Base-by-base conservation (phyloP, 345 rosid species). In the Zanthoxylum bungeanum region DNA sequence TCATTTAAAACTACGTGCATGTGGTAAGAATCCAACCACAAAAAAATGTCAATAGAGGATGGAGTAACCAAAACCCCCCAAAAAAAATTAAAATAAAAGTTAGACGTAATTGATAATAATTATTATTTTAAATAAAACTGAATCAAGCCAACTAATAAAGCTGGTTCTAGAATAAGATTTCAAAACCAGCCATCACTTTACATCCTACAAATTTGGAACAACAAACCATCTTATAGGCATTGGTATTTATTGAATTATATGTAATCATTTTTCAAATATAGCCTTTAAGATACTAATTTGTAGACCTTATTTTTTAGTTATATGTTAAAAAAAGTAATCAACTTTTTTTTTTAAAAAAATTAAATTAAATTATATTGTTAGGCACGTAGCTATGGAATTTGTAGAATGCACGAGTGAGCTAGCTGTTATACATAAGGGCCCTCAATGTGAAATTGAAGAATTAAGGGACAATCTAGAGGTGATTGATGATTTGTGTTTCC, bases 351-450 rank as follows among this genome's bases (percentile, higher is more conserved):
- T n/a, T n/a, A n/a, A n/a, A n/a, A n/a, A n/a, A n/a, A n/a, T n/a
- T n/a, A n/a, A n/a, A n/a, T n/a, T n/a, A n/a, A n/a, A n/a, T n/a
- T n/a, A n/a, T n/a, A 25, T 69, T 68, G 60, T 71, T 57, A 66
- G 66, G 71, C 73, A 69, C 34, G 16, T n/a, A n/a, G n/a, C n/a
- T n/a, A 46, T n/a, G 27, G n/a, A n/a, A n/a, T 25, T 24, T 9
- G 24, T 63, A 37, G 10, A 22, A 12, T 6, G 12, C 7, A 21
- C 11, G 6, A 21, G 28, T 11, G 50, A 37, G 61, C 49, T 71
- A 73, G 83, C 78, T 76, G 80, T 73, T 56, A 61, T 62, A 61
- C 80, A 76, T 11, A 46, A 58, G 74, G 75, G 58, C 69, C 66
- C 73, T 56, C 40, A n/a, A 31, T 7, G 46, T 53, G 34, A 47